Evolutionary conservation across 257 asterid genomes (phyloP).

Genomic region (Rehmannia glutinosa): DNA sequence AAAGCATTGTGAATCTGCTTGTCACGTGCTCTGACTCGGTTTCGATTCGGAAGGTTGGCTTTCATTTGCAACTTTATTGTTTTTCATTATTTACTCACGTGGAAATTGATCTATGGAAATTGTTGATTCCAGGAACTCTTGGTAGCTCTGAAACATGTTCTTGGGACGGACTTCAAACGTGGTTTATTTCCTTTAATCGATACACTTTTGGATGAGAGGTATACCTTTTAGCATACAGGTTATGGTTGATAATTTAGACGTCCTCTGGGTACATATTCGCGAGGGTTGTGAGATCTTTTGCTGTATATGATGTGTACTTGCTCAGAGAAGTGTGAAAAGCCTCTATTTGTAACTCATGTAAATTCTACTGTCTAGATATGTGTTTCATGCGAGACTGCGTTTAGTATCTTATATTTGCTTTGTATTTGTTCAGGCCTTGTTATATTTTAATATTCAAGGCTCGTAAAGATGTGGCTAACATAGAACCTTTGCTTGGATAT

Average conservation of each 20-base stretch:
- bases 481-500: background rate
- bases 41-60: conserved; percentile 81
- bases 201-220: conserved; percentile 98
- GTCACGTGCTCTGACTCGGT: conserved; percentile 99
- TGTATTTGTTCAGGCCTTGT: background rate
- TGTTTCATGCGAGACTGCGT: background rate
- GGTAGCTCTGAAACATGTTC: conserved; percentile 99
- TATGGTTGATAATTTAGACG: background rate
- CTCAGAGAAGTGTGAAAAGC: background rate
- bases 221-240: conserved; percentile 18
- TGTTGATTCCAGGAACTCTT: conserved; percentile 71
- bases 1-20: conserved; percentile 95
- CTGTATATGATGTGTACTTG: background rate
- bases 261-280: background rate
- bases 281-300: conserved; percentile 1
- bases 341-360: background rate
- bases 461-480: background rate
- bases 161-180: conserved; percentile 95
- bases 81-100: conserved; percentile 17
- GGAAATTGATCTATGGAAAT: conserved; percentile 20
- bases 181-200: conserved; percentile 97
- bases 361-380: conserved; percentile 9
- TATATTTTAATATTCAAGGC: background rate
- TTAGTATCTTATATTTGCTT: background rate
- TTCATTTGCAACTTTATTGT: conserved; percentile 12